Base-by-base conservation (phyloP, 495 filamentous ascomycete genomes). In the Annulohypoxylon maeteangense region DNA sequence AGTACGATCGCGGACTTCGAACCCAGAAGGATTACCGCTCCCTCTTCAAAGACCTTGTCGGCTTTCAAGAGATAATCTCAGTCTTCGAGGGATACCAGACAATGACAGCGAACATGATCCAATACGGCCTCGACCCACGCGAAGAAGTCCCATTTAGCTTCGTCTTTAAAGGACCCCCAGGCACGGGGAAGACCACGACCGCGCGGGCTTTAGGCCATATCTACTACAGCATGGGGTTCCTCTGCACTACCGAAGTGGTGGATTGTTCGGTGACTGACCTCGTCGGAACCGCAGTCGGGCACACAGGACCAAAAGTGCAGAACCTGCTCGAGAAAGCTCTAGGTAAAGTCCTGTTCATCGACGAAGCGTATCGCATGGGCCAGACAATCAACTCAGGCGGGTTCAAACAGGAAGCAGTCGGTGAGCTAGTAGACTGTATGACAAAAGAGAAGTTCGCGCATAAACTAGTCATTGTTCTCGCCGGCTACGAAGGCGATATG, bases 131-230 rank as follows among this genome's bases (percentile, higher is more conserved):
- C 42, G 45, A 50, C 25, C 45, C 45, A 25, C n/a, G 45, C 10
- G 20, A 27, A 1, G 10, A 23, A 20, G 20, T 50, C 18, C 45
- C 45, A 7, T 23, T 27, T 3, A 50, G 20, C 11, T 50, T 50
- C 11, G 20, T 50, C 2, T 50, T 50, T 7, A 23, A 25, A 7
- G 45, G 45, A 10, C 45, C 45, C 20, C 23, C 45, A 25, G 55
- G 55, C 16, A 59, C 55, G 2, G 55, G 55, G 18, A 59, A 59
- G 69, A 92, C 91, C 0, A 89, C 83, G 0, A 91, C 89, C 0
- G 91, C 91, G 0, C 75, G 81, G 53, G 88, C 86, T 64, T 90
- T 93, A 84, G 91, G 90, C 18, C 79, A 89, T 55, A 78, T 93
- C 0, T 93, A 86, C 74, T 91, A 91, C 71, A 85, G 91, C 68